Percentiles rank a stretch among this genome's conserved stretches.
Evolutionary conservation across 2,329 filamentous ascomycete species (phyloP).

Genomic region (Dothistroma pini): DNA sequence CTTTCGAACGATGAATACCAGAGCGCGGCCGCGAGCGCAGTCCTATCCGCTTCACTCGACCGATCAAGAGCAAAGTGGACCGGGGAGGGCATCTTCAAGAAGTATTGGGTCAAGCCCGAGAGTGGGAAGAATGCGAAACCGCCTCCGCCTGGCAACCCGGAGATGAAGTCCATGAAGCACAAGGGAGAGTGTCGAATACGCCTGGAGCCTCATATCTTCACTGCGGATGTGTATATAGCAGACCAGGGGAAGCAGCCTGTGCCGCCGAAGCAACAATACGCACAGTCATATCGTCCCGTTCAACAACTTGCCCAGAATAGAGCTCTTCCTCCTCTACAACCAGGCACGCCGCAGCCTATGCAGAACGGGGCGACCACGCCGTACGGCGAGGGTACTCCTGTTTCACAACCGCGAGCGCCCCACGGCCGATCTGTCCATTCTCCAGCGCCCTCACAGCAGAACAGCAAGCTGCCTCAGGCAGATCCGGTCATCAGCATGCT

Average conservation of each 20-base stretch:
- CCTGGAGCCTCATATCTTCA: slow-evolving; percentile 75
- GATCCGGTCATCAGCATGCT: slow-evolving; percentile 80
- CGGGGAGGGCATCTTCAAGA: slow-evolving; percentile 64
- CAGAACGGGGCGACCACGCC: slow-evolving; percentile 10
- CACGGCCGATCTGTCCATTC: slow-evolving; percentile 12
- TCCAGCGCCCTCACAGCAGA: slow-evolving; percentile 9
- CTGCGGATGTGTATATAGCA: slow-evolving; percentile 69
- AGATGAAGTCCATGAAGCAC: slow-evolving; percentile 42
- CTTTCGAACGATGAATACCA: slow-evolving; percentile 66
- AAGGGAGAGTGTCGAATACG: slow-evolving; percentile 70
- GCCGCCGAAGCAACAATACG: slow-evolving; percentile 25
- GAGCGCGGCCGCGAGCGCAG: slow-evolving; percentile 69
- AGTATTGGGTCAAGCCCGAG: slow-evolving; percentile 71
- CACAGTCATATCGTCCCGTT: slow-evolving; percentile 17
- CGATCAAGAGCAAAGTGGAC: slow-evolving; percentile 73
- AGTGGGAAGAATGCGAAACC: slow-evolving; percentile 62
- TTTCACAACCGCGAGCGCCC: slow-evolving; percentile 9
- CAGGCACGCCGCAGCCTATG: slow-evolving; percentile 14
- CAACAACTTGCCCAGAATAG: slow-evolving; percentile 22
- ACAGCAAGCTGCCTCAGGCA: slow-evolving; percentile 32
- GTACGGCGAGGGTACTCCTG: slow-evolving; percentile 11
- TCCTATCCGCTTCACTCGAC: slow-evolving; percentile 67
- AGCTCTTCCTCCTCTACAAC: slow-evolving; percentile 16
- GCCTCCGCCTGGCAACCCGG: slow-evolving; percentile 43
- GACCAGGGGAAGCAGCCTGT: slow-evolving; percentile 56